These are phyloP conservation scores for Colletotrichum tropicale DNA, from an alignment of 2,329 filamentous ascomycete species.

Conservation along the genomic window DNA sequence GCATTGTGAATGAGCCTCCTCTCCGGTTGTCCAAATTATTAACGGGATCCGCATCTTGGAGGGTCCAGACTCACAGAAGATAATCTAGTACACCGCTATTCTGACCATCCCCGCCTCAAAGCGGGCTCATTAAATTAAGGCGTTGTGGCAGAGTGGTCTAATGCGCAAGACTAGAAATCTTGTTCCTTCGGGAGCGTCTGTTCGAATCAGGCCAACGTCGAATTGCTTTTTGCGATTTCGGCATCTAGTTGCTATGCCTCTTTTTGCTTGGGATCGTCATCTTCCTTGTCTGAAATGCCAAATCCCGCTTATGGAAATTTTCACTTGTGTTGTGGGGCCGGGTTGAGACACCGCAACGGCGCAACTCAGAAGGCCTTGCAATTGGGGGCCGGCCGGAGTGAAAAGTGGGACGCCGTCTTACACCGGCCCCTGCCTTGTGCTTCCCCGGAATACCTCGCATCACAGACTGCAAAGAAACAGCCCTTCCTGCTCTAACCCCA, in stretches of 20 bases:
- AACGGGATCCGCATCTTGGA: background rate
- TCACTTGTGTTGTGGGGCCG: background rate
- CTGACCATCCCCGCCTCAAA: background rate
- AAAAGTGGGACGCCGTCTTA: background rate
- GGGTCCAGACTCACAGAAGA: background rate
- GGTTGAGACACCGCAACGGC: background rate
- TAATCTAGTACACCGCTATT: rapidly evolving
- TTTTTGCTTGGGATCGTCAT: background rate
- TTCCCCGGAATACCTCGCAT: background rate
- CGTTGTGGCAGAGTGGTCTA: slow-evolving; percentile 13
- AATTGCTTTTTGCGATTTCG: rapidly evolving
- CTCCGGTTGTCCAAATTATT: too few relatives aligned
- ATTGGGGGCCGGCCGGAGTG: background rate
- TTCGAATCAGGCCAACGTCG: background rate
- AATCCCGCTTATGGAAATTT: background rate
- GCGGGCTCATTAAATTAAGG: background rate
- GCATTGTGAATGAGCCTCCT: too few relatives aligned
- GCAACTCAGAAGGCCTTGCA: background rate
- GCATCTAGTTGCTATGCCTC: too few relatives aligned
- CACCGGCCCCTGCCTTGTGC: background rate
- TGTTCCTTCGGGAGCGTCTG: background rate
- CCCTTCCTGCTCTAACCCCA: background rate
- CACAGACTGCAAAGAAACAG: background rate
- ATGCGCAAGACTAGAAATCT: background rate
- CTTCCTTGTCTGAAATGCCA: background rate